Base-by-base conservation (phyloP, 164 flowering plant species). In the Pachysandra terminalis region DNA sequence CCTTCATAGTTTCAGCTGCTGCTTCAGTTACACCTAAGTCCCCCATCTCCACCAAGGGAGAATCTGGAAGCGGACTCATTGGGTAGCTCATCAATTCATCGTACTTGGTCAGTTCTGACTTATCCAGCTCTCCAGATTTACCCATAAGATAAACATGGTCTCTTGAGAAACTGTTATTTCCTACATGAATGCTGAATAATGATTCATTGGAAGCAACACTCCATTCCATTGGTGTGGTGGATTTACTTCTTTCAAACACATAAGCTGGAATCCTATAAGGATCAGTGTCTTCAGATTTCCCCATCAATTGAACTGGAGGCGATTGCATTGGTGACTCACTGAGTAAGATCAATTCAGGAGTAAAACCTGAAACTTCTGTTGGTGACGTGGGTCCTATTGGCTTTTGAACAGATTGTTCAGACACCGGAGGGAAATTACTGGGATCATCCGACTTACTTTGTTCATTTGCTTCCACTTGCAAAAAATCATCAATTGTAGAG, bases 141-240 rank as follows among this genome's bases (percentile, higher is more conserved):
- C 71, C 41, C 56, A 79, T 5, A 63, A 74, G 21, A 45, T 61
- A 52, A n/a, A 66, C 56, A 2, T 79, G 77, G 13, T 81, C 88
- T 19, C 77, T 73, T 1, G 87, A 75, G 77, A 85, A 86, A 68
- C 91, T 88, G 59, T n/a, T 63, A 58, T 79, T 84, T 14, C 86
- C 91, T 53, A 79, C 71, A 13, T 81, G 85, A 70, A 88, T 84
- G 23, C 93, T 88, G 53, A 88, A 88, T 73, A 86, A 67, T 3
- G 93, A 88, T 32, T 88, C 93, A 48, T 84, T 88, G 7, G 93
- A 88, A 54, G 85, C 80, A 5, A 68, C 67, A 52, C 93, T 86
- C 93, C 91, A 86, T 0, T 83, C 90, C 65, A 24, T 27, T 0
- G 74, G 72, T 2, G 66, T 68, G 9, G 79, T 1, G 16, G 84